phyloP scores from a whole-genome alignment of 192 early-diverging fungal genomes.

The Pilobolus umbonatus region DNA sequence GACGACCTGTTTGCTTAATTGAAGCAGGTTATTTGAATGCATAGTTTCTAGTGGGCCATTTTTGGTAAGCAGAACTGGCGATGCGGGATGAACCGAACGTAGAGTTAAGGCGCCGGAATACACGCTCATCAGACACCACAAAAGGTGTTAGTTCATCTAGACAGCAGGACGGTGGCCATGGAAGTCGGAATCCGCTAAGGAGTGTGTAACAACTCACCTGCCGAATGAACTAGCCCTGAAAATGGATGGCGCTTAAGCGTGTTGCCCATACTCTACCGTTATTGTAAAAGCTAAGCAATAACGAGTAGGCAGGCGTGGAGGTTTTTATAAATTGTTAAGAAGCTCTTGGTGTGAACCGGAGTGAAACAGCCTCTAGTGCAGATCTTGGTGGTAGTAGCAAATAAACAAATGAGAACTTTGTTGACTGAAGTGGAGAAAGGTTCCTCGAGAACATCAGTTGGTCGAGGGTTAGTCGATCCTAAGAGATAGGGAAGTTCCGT shows the following conservation, averaged over 20 bases:
- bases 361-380: constrained; percentile 67
- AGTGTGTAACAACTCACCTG: constrained; percentile 66
- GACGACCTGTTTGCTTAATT: constrained; percentile 65
- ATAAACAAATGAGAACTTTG: constrained; percentile 80
- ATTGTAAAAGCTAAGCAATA: constrained; percentile 48
- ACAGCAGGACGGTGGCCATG: constrained; percentile 82
- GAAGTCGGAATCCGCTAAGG: constrained; percentile 81
- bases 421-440: constrained; percentile 83
- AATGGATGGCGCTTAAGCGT: constrained; percentile 78
- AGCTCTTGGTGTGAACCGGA: constrained; percentile 57
- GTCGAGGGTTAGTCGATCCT: constrained; percentile 77
- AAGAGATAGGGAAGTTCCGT: constrained; percentile 41
- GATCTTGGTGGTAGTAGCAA: constrained; percentile 80
- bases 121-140: constrained; percentile 63
- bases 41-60: constrained; percentile 85
- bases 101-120: constrained; percentile 57
- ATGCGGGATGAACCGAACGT: constrained; percentile 83
- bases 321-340: constrained; percentile 40
- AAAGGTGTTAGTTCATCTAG: constrained; percentile 79
- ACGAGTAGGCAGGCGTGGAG: constrained; percentile 68
- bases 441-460: constrained; percentile 70
- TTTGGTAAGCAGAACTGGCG: constrained; percentile 87
- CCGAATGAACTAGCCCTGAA: constrained; percentile 63
- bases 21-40: constrained; percentile 60
- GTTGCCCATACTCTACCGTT: constrained; percentile 66